Evolutionary conservation across 192 early-diverging fungal species (phyloP).

Genomic region (Chytriomyces sp.): DNA sequence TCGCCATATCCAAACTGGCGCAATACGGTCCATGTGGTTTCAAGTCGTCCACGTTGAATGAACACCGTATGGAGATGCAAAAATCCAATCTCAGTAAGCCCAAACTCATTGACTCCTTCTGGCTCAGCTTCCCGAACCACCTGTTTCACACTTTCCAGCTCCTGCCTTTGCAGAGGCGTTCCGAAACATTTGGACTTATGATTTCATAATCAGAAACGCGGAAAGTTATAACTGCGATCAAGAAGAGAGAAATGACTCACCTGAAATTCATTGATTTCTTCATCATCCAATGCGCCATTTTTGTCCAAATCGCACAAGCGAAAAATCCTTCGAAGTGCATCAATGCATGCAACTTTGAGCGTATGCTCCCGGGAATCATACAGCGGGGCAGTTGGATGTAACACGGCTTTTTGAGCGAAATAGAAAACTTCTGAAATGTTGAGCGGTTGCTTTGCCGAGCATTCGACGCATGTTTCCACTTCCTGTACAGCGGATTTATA

Average conservation of each 20-base stretch:
- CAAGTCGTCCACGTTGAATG: slow-evolving; percentile 94
- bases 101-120: slow-evolving; percentile 81
- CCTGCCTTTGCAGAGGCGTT: slow-evolving; percentile 90
- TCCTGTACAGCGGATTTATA: slow-evolving; percentile 58
- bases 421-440: slow-evolving; percentile 99
- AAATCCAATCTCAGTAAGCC: slow-evolving; percentile 93
- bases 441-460: slow-evolving; percentile 91
- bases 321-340: slow-evolving; percentile 93
- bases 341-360: slow-evolving; percentile 87
- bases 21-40: slow-evolving; percentile 98
- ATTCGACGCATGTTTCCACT: slow-evolving; percentile 99
- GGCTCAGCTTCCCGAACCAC: slow-evolving; percentile 89
- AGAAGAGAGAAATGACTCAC: slow-evolving; percentile 39
- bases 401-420: slow-evolving; percentile 98
- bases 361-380: slow-evolving; percentile 94
- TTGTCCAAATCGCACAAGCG: slow-evolving; percentile 94
- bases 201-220: slow-evolving; percentile 13
- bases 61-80: slow-evolving; percentile 93
- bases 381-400: slow-evolving; percentile 95
- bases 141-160: slow-evolving; percentile 95
- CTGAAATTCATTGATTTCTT: slow-evolving; percentile 97
- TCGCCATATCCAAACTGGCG: slow-evolving; percentile 96
- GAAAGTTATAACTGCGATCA: slow-evolving; percentile 13
- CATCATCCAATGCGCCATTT: slow-evolving; percentile 88
- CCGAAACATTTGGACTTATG: slow-evolving; percentile 93